A percentile compares a stretch with the other conserved stretches of the same genome.
These are phyloP conservation scores for Yamadazyma trypodendri DNA, from an alignment of 1,139 yeast genomes.

Conservation along the genomic window DNA sequence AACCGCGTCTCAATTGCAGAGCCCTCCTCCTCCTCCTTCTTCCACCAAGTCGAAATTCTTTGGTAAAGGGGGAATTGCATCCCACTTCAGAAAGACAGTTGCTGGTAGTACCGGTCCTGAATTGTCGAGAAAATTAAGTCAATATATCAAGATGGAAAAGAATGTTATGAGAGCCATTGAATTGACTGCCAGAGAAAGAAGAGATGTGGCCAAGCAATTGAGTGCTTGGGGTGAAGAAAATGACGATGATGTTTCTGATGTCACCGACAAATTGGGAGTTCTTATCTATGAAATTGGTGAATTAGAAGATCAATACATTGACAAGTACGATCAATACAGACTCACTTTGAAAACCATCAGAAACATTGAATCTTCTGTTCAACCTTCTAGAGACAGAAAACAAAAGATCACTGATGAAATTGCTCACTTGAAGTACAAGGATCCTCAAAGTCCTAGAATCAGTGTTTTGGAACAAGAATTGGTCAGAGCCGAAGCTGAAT, in stretches of 20 bases:
- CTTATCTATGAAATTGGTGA: conserved; percentile 95
- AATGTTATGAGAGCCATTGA: conserved; percentile 93
- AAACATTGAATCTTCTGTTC: conserved; percentile 95
- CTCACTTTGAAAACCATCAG: conserved; percentile 92
- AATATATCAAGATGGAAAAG: conserved; percentile 93
- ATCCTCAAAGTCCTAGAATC: conserved; percentile 95
- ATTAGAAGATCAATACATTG: conserved; percentile 96
- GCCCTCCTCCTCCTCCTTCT: conserved; percentile 91
- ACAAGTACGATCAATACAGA: conserved; percentile 97
- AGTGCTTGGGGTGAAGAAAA: conserved; percentile 97
- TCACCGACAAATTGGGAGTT: conserved; percentile 96
- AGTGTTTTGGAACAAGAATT: conserved; percentile 95
- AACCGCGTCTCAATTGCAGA: conserved; percentile 90
- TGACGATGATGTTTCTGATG: conserved; percentile 95
- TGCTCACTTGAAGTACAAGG: conserved; percentile 96
- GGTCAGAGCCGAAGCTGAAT: conserved; percentile 98
- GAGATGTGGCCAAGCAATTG: conserved; percentile 94
- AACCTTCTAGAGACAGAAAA: conserved; percentile 97
- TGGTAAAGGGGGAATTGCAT: conserved; percentile 84
- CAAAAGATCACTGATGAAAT: conserved; percentile 96
- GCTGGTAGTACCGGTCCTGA: conserved; percentile 97
- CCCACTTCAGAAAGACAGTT: conserved; percentile 77
- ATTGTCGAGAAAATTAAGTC: conserved; percentile 84
- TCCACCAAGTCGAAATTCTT: conserved; percentile 84
- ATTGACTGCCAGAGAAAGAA: conserved; percentile 90